A percentile compares a stretch with the other conserved stretches of the same genome.
These are phyloP conservation scores for Neurospora pannonica DNA, from an alignment of 495 filamentous ascomycete species.

Conservation along the genomic window DNA sequence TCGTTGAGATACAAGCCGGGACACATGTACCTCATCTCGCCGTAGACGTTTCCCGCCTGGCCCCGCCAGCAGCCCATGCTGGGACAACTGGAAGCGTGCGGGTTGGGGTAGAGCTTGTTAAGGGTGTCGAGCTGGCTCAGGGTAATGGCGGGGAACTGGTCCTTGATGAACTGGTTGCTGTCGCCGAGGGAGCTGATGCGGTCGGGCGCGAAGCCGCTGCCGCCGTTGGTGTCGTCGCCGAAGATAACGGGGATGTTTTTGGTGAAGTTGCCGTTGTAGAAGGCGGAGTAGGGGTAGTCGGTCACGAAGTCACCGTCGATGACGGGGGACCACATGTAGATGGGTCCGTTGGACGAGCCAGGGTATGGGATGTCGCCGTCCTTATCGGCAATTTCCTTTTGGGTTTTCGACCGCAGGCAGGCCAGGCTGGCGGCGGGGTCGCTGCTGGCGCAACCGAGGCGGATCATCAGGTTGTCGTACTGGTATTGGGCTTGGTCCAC, in stretches of 20 bases:
- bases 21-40: slow-evolving; percentile 68
- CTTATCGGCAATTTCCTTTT: slow-evolving; percentile 38
- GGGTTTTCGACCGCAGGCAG: slow-evolving; percentile 47
- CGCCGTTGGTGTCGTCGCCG: slow-evolving; percentile 65
- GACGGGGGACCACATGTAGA: slow-evolving; percentile 47
- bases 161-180: slow-evolving; percentile 48
- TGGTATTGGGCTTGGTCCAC: slow-evolving; percentile 53
- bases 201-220: slow-evolving; percentile 51
- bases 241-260: slow-evolving; percentile 56
- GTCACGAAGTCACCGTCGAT: slow-evolving; percentile 49
- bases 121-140: slow-evolving; percentile 43
- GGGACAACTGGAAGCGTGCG: slow-evolving; percentile 26
- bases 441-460: slow-evolving; percentile 41
- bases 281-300: slow-evolving; percentile 51
- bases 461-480: slow-evolving; percentile 51
- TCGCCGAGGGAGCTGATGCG: slow-evolving; percentile 33
- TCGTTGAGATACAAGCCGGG: slow-evolving; percentile 49
- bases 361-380: slow-evolving; percentile 50
- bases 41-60: slow-evolving; percentile 53
- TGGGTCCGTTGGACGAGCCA: slow-evolving; percentile 25
- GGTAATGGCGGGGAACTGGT: slow-evolving; percentile 54
- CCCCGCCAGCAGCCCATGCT: slow-evolving; percentile 45
- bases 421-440: slow-evolving; percentile 36
- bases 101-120: slow-evolving; percentile 50
- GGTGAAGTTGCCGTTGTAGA: slow-evolving; percentile 50